Evolutionary conservation across 164 flowering plant genomes (phyloP).

Genomic region (Macadamia integrifolia): DNA sequence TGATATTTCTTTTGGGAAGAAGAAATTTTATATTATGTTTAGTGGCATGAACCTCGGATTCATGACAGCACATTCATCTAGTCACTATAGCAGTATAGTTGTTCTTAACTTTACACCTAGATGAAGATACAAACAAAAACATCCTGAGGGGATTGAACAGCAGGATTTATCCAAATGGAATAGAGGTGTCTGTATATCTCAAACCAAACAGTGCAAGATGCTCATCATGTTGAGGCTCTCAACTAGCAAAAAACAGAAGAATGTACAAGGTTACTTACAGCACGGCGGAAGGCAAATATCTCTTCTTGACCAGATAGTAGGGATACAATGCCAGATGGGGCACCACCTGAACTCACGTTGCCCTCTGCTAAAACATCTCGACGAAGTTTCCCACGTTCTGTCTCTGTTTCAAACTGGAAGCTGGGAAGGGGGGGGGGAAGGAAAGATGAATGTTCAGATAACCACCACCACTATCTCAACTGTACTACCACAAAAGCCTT

Average conservation of each 20-base stretch:
- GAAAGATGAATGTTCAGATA: no score
- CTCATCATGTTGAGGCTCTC: background rate
- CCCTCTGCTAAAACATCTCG: conserved; percentile 80
- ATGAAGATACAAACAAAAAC: no score
- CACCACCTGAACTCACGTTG: conserved; percentile 52
- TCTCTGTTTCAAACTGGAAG: conserved; percentile 96
- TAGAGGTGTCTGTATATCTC: background rate
- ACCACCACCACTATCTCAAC: no score
- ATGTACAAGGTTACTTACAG: conserved; percentile 45
- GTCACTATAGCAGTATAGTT: background rate
- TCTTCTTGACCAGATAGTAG: conserved; percentile 91
- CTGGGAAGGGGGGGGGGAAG: conserved; percentile 30
- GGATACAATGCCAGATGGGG: conserved; percentile 58
- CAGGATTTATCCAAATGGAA: background rate
- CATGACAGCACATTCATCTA: no score
- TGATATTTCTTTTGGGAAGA: no score
- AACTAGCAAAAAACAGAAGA: background rate
- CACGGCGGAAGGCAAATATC: conserved; percentile 94
- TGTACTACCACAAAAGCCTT: no score
- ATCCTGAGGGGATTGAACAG: no score
- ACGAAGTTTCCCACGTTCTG: conserved; percentile 76
- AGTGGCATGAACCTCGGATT: no score
- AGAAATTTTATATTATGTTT: no score
- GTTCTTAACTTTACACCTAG: no score
- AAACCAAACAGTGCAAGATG: background rate